Percentiles rank a stretch among this genome's conserved stretches.
Conservation (phyloP, 1,284 basidiomycete species). For the Vanrija sp. region DNA sequence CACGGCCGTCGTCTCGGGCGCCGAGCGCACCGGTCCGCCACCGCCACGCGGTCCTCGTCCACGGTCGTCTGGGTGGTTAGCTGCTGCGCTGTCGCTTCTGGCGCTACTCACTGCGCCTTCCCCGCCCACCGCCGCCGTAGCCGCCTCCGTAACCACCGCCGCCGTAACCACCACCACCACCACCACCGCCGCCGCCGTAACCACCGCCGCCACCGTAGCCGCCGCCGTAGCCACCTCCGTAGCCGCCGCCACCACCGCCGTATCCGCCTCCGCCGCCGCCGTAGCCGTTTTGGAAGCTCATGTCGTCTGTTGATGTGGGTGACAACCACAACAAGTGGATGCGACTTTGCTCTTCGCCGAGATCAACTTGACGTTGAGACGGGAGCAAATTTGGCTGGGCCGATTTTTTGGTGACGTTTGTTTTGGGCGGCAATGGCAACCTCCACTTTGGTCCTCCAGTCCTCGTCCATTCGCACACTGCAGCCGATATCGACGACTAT, state of each 20-base stretch:
- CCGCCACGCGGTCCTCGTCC: slow-evolving; percentile 24
- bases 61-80: slow-evolving; percentile 18
- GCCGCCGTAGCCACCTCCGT: slow-evolving; percentile 16
- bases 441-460: background rate
- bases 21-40: slow-evolving; percentile 19
- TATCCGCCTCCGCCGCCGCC: slow-evolving; percentile 17
- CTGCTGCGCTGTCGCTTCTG: background rate
- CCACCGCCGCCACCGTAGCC: slow-evolving; percentile 9
- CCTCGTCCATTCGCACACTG: no score
- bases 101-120: slow-evolving; percentile 19
- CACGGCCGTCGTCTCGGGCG: slow-evolving; percentile 65
- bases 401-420: background rate
- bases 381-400: slow-evolving; percentile 1
- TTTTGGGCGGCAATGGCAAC: background rate
- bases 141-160: slow-evolving; percentile 22
- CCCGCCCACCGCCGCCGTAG: slow-evolving; percentile 25
- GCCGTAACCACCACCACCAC: slow-evolving; percentile 13
- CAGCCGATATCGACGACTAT: background rate
- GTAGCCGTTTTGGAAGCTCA: slow-evolving; percentile 38
- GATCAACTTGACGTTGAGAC: background rate
- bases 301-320: slow-evolving; percentile 2
- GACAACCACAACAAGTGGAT: no score
- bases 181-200: slow-evolving; percentile 6
- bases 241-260: slow-evolving; percentile 9
- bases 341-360: background rate